These are phyloP conservation scores for Beauveria australis DNA, from an alignment of 2,329 filamentous ascomycete genomes.

Conservation along the genomic window DNA sequence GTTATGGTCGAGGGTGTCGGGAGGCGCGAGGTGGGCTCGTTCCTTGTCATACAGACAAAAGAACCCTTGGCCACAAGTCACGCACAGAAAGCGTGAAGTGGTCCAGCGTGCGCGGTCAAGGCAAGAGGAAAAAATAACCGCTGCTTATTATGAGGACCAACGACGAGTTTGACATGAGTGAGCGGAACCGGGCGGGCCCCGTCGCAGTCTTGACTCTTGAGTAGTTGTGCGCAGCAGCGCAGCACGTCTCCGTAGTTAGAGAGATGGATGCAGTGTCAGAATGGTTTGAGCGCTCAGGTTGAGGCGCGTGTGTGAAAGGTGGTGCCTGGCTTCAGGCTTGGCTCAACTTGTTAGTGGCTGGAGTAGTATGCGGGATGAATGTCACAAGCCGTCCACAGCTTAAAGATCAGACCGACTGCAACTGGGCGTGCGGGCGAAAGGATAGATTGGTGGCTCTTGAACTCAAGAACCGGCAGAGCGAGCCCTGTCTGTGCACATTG, in stretches of 20 bases:
- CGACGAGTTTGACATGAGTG: background rate
- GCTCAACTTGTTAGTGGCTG: background rate
- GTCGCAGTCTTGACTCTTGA: background rate
- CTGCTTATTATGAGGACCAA: background rate
- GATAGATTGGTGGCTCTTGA: background rate
- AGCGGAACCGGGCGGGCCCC: background rate
- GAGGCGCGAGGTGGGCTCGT: slow-evolving; percentile 6
- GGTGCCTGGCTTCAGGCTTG: background rate
- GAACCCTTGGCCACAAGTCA: slow-evolving; percentile 8
- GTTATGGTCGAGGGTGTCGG: slow-evolving; percentile 18
- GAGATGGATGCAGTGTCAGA: slow-evolving; percentile 7
- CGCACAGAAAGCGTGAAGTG: background rate
- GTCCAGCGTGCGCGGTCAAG: background rate
- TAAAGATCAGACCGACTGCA: slow-evolving; percentile 7
- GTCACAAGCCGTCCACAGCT: slow-evolving; percentile 7
- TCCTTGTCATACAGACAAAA: slow-evolving; percentile 5
- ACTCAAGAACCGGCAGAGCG: background rate
- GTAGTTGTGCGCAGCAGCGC: background rate
- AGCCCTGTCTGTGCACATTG: slow-evolving; percentile 3
- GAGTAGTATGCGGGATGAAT: slow-evolving; percentile 5
- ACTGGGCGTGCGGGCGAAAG: background rate
- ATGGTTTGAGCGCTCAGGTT: slow-evolving; percentile 8
- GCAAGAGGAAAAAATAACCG: background rate
- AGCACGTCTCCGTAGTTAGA: background rate
- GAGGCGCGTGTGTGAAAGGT: slow-evolving; percentile 4